These are phyloP conservation scores for Austroboletus niveus DNA, from an alignment of 1,284 basidiomycete species.

Conservation along the genomic window DNA sequence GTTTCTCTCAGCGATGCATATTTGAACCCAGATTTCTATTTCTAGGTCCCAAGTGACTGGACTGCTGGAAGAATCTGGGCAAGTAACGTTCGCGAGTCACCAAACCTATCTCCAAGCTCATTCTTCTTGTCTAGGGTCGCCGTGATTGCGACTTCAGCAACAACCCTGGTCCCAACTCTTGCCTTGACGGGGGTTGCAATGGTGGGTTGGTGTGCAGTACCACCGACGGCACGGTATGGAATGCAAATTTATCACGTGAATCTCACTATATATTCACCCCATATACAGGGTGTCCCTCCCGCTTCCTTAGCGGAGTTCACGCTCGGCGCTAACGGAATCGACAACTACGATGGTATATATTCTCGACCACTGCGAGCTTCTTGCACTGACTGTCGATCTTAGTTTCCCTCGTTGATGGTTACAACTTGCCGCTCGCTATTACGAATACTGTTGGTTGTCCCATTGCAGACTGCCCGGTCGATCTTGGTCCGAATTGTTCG, in stretches of 20 bases:
- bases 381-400: not conserved
- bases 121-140: slow-evolving; percentile 27
- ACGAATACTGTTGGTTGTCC: slow-evolving; percentile 40
- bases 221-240: slow-evolving; percentile 46
- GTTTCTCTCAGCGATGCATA: not conserved
- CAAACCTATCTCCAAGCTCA: not conserved
- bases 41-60: slow-evolving; percentile 30
- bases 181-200: slow-evolving; percentile 54
- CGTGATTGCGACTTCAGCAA: slow-evolving; percentile 39
- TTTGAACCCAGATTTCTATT: not conserved
- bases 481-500: slow-evolving; percentile 44
- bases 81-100: not conserved
- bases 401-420: slow-evolving; percentile 46
- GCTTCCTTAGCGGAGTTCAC: slow-evolving; percentile 61
- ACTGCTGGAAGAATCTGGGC: slow-evolving; percentile 33
- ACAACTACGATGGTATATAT: slow-evolving; percentile 28
- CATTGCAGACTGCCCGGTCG: slow-evolving; percentile 41
- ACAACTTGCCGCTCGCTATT: slow-evolving; percentile 47
- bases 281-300: slow-evolving; percentile 51
- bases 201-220: slow-evolving; percentile 55
- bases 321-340: slow-evolving; percentile 29
- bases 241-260: too few species aligned
- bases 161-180: slow-evolving; percentile 51
- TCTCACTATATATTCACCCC: too few species aligned
- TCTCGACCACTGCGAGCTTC: too few species aligned